Evolutionary conservation across 2,329 filamentous ascomycete species (phyloP), one percentile per base, ranked within the genome.

Genomic region (Cercospora sojina): DNA sequence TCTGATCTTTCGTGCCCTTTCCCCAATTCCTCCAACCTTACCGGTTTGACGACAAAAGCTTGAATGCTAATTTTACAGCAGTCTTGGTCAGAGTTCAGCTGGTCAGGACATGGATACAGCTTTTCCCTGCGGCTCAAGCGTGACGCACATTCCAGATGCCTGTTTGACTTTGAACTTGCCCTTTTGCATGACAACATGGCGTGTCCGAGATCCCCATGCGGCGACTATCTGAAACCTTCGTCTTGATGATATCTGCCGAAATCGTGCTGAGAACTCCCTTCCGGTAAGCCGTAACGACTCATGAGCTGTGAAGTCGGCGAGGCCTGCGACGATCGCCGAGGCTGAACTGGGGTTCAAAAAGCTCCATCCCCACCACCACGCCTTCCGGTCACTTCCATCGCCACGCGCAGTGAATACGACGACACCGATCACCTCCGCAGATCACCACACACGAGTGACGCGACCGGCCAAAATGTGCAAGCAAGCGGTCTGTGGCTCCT

Each of bases 401-500:
- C n/a, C 12, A 23, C 27, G 7, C 23, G 49, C 41, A 51, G 43
- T 23, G 47, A 41, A 38, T 12, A 61, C 64, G 53, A 51, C 47
- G 9, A 6, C 38, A 58, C 7, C 31, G n/a, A 65, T 62, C 29
- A 18, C 29, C n/a, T 53, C 51, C 29, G 35, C 57, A 57, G 27
- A 20, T 29, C 25, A 56, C 9, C 47, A n/a, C 35, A 41, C 35
- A 41, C 35, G 35, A 53, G 23, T 27, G 47, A 41, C 35, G n/a
- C 35, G 35, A 53, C 47, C 27, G 47, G 49, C 38, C 41, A 73
- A 68, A 27, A 91, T 91, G 89, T 91, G 89, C 77, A 88, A 83
- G 78, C 86, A 86, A 77, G 84, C 86, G 25, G 84, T 80, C 67
- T 91, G 89, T 79, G 79, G 80, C 68, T 85, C 81, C 60, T 91